Conservation (phyloP, 1,284 basidiomycete genomes). For the Pseudozyma hubeiensis region DNA sequence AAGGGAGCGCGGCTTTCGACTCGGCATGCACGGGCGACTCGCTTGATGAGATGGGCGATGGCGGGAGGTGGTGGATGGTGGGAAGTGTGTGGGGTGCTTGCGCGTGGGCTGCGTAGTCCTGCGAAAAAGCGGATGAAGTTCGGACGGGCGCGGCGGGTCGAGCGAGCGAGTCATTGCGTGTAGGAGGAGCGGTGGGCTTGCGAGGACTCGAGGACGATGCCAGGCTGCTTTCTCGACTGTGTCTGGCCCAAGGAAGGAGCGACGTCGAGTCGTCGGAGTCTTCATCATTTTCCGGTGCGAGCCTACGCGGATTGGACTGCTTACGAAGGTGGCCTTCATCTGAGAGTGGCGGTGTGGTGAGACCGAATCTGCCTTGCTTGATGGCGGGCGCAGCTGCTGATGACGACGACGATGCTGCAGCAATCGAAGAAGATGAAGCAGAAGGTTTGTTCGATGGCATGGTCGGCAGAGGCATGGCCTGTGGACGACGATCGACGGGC, state of each 20-base stretch:
- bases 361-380: constrained; percentile 38
- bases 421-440: constrained; percentile 17
- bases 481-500: constrained; percentile 20
- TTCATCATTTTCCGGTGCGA: constrained; percentile 30
- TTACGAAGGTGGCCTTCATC: constrained; percentile 60
- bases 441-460: constrained; percentile 1
- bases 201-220: constrained; percentile 20
- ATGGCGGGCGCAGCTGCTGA: constrained; percentile 13
- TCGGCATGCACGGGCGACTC: constrained; percentile 47
- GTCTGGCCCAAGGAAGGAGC: constrained; percentile 60
- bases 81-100: constrained; percentile 17
- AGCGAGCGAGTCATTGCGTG: constrained; percentile 24
- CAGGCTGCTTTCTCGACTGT: constrained; percentile 36
- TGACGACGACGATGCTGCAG: constrained; percentile 1
- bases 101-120: constrained; percentile 13
- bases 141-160: constrained; percentile 25
- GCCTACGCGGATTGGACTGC: constrained; percentile 14
- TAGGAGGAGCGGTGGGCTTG: constrained; percentile 2
- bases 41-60: constrained; percentile 58
- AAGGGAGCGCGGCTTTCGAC: constrained; percentile 12
- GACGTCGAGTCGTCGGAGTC: constrained; percentile 62
- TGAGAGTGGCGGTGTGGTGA: constrained; percentile 60
- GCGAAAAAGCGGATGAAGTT: constrained; percentile 35
- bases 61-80: constrained; percentile 49
- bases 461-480: constrained; percentile 17